Conservation (phyloP, 2,329 filamentous ascomycete genomes). For the Botryotinia globosa region DNA sequence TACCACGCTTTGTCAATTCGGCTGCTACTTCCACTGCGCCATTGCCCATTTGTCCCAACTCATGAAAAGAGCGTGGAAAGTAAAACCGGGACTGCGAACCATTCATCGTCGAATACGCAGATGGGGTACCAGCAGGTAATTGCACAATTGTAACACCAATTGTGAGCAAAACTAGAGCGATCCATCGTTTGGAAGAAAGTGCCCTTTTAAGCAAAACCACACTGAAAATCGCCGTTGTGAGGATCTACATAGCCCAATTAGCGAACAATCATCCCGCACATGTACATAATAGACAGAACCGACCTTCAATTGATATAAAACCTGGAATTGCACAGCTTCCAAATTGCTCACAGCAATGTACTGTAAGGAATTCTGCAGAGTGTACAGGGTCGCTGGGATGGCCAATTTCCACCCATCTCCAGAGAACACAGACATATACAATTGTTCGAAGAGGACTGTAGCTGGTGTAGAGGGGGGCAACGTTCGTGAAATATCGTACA, state of each 20-base stretch:
- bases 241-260: constrained; percentile 52
- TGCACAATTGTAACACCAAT: constrained; percentile 83
- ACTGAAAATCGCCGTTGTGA: constrained; percentile 85
- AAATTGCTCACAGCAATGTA: constrained; percentile 90
- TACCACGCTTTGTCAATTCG: constrained; percentile 50
- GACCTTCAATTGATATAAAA: constrained; percentile 87
- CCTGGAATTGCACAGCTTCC: constrained; percentile 89
- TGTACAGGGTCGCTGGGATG: constrained; percentile 84
- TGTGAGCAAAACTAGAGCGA: constrained; percentile 74
- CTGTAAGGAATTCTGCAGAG: constrained; percentile 88
- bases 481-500: constrained; percentile 80
- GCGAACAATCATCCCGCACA: constrained; percentile 8
- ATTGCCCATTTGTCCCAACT: constrained; percentile 63
- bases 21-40: constrained; percentile 49
- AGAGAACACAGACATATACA: constrained; percentile 78
- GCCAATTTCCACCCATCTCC: constrained; percentile 94
- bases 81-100: constrained; percentile 56
- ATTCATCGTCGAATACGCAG: constrained; percentile 58
- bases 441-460: constrained; percentile 74
- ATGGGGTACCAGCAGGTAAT: constrained; percentile 61
- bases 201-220: constrained; percentile 70
- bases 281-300: constrained; percentile 21
- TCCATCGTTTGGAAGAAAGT: constrained; percentile 73
- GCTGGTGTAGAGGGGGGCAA: constrained; percentile 76
- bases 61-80: constrained; percentile 76